Base-by-base conservation (phyloP, 176 grass and related monocot genomes). In the Olyra latifolia region DNA sequence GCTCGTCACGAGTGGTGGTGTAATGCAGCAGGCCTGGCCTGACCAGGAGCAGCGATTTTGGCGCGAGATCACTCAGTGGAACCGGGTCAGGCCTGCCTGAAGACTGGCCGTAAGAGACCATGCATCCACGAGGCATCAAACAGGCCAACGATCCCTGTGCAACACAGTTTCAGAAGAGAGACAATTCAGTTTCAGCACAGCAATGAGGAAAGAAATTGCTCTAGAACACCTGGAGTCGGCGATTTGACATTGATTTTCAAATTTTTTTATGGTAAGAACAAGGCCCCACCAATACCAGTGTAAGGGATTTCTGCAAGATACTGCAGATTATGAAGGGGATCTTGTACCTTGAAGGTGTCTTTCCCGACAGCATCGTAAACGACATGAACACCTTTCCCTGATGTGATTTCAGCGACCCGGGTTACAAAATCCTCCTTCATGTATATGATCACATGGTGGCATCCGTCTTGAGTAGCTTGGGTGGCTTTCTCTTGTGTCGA, bases 361-460 rank as follows among this genome's bases (percentile, higher is more conserved):
- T 95, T 98, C 25, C 95, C 95, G 30, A 98, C 91, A 57, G 92
- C 91, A 87, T 98, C 95, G 81, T 98, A 98, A 22, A 98, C 92
- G 42, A 86, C 90, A 52, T 93, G 74, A 10, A 98, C 95, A 50
- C 92, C 95, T 80, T 91, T 94, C 9, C 83, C 92, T 8, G 28
- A 66, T 68, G 95, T 98, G 67, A 98, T 93, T 78, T 95, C 90
- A 71, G 83, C 81, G 65, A 98, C 95, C 82, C 66, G 91, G 54
- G 80, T n/a, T 3, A 80, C 95, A 10, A 98, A 88, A 78, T 98
- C 88, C 66, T 95, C 86, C 86, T 91, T 91, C 25, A 85, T 98
- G 71, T 87, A 89, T 15, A 95, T 62, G 73, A 98, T 98, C 50
- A 85, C 78, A 79, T 95, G 90, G 78, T 78, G 85, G 1, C 95